phyloP scores from a whole-genome alignment of 1,139 yeast genomes.

The Saccharomyces hybrid region DNA sequence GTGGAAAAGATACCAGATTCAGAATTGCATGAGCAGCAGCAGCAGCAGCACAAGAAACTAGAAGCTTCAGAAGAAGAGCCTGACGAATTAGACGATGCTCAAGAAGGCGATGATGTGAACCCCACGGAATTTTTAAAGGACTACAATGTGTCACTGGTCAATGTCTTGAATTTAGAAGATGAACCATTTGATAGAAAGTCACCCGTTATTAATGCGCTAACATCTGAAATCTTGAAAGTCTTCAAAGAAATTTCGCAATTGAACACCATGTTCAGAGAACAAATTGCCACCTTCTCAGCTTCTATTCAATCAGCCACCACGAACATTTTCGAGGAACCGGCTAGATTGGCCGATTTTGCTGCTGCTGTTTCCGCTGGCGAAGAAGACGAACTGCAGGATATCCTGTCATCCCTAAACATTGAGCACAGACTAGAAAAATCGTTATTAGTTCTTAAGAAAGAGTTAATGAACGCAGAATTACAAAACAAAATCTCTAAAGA shows the following conservation, averaged over 20 bases:
- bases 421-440: slow-evolving; percentile 72
- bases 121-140: slow-evolving; percentile 62
- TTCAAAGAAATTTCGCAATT: slow-evolving; percentile 53
- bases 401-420: slow-evolving; percentile 65
- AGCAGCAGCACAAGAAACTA: slow-evolving; percentile 7
- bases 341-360: slow-evolving; percentile 66
- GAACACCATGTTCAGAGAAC: slow-evolving; percentile 57
- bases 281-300: slow-evolving; percentile 61
- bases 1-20: slow-evolving; percentile 23
- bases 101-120: slow-evolving; percentile 22
- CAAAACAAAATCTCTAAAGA: slow-evolving; percentile 60
- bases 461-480: slow-evolving; percentile 60
- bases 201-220: slow-evolving; percentile 67
- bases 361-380: slow-evolving; percentile 73
- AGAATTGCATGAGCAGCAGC: slow-evolving; percentile 4
- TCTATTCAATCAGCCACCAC: slow-evolving; percentile 57
- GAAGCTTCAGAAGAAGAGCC: slow-evolving; percentile 11
- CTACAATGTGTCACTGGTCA: slow-evolving; percentile 64
- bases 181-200: slow-evolving; percentile 68
- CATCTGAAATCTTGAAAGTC: slow-evolving; percentile 58
- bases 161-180: slow-evolving; percentile 62
- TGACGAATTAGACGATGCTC: slow-evolving; percentile 19
- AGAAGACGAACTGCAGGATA: slow-evolving; percentile 55
- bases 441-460: slow-evolving; percentile 70
- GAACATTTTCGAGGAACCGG: slow-evolving; percentile 69